Percentiles rank a stretch among this genome's conserved stretches.
These are phyloP conservation scores for Trichoderma sp. DNA, from an alignment of 2,329 filamentous ascomycete genomes.

Conservation along the genomic window DNA sequence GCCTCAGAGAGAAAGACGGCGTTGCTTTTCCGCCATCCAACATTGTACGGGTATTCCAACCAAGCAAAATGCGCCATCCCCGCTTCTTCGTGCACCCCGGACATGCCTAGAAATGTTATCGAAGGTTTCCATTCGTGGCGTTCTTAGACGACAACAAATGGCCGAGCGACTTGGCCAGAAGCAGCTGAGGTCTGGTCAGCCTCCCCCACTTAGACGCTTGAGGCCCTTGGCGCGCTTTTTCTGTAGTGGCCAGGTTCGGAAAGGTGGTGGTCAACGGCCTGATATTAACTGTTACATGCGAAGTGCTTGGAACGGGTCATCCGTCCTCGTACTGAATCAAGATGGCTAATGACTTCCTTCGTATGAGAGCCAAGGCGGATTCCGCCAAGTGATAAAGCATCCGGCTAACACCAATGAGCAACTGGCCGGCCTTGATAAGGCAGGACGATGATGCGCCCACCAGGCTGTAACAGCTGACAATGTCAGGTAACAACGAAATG, in stretches of 20 bases:
- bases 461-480: not conserved
- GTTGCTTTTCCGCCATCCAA: not conserved
- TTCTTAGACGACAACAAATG: conserved; percentile 10
- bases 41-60: not conserved
- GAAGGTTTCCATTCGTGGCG: conserved; percentile 15
- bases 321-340: not conserved
- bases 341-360: not conserved
- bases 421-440: not conserved
- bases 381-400: not conserved
- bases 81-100: conserved; percentile 7
- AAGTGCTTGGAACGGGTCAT: not conserved
- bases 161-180: conserved; percentile 8
- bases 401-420: not conserved
- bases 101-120: conserved; percentile 16
- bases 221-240: not conserved
- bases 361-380: not conserved
- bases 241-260: not conserved
- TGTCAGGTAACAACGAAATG: not conserved
- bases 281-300: not conserved
- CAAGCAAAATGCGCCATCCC: not conserved
- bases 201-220: not conserved
- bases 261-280: not conserved
- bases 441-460: not conserved
- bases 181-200: not conserved
- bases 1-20: not conserved